Evolutionary conservation across 2,329 filamentous ascomycete genomes (phyloP).

Genomic region (Fusarium continuum): DNA sequence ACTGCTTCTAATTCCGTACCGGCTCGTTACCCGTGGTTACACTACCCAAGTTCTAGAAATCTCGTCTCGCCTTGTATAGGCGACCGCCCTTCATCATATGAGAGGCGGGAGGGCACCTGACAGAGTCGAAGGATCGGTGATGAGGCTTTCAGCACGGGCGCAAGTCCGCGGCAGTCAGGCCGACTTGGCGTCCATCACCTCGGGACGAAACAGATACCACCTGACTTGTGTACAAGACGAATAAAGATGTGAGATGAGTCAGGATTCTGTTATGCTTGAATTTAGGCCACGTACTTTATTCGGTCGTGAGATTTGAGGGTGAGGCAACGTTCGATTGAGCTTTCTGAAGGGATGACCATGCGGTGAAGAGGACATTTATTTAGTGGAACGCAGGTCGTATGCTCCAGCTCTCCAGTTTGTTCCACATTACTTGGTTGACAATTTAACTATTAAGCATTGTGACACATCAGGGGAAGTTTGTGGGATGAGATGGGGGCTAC

Average conservation of each 20-base stretch:
- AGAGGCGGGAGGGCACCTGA: neutral
- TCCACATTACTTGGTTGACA: neutral
- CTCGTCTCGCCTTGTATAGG: neutral
- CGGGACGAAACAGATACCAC: neutral
- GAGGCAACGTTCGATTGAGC: neutral
- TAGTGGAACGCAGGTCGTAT: neutral
- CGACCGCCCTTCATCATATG: neutral
- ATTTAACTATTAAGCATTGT: neutral
- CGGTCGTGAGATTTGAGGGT: rapidly evolving
- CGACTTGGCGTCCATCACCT: neutral
- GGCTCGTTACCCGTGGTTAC: neutral
- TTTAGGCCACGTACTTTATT: neutral
- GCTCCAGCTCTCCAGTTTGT: neutral
- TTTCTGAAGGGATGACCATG: neutral
- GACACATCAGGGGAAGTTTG: neutral
- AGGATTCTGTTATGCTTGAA: neutral
- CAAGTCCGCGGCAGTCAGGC: neutral
- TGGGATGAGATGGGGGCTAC: neutral
- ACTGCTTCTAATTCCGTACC: neutral
- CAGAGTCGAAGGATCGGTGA: neutral
- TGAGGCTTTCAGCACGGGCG: neutral
- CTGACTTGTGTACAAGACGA: neutral
- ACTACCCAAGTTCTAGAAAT: neutral
- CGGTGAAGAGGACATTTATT: no score
- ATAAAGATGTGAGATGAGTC: neutral